Evolutionary conservation across 2,329 filamentous ascomycete species (phyloP).

Genomic region (Claviceps paspali): DNA sequence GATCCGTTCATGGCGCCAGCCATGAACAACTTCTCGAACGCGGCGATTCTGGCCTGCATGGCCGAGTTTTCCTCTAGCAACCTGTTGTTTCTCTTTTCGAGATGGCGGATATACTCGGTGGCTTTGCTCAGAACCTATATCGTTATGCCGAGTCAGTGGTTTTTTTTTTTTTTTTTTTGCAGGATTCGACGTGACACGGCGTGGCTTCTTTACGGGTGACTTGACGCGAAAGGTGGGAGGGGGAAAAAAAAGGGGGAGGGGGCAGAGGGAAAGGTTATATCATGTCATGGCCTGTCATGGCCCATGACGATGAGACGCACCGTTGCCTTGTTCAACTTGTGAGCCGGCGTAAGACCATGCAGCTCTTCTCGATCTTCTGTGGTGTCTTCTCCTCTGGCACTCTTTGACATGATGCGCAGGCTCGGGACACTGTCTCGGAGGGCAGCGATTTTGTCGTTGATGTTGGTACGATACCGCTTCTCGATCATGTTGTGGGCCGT

Average conservation of each 20-base stretch:
- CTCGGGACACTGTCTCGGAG: constrained; percentile 85
- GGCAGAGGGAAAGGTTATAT: no score
- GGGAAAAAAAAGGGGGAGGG: neutral
- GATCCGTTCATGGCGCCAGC: constrained; percentile 53
- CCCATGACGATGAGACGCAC: constrained; percentile 25
- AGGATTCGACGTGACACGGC: no score
- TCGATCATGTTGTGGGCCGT: constrained; percentile 98
- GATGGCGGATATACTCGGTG: constrained; percentile 86
- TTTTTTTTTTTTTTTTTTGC: no score
- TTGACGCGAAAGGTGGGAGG: neutral
- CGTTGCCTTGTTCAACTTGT: constrained; percentile 96
- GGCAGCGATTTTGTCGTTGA: constrained; percentile 94
- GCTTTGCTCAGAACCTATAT: constrained; percentile 69
- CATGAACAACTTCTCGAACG: constrained; percentile 67
- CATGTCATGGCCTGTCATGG: no score
- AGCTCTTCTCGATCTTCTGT: constrained; percentile 61
- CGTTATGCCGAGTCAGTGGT: constrained; percentile 1
- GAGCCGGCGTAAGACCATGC: constrained; percentile 65
- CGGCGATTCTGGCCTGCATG: constrained; percentile 63
- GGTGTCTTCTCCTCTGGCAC: constrained; percentile 49
- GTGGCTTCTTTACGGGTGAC: no score
- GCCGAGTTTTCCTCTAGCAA: constrained; percentile 67
- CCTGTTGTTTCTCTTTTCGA: constrained; percentile 79
- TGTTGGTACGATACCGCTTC: constrained; percentile 87
- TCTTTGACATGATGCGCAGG: constrained; percentile 69